Evolutionary conservation across 2,329 filamentous ascomycete species (phyloP), one percentile per base, ranked within the genome.

Genomic region (Alternaria angustiovoidea): DNA sequence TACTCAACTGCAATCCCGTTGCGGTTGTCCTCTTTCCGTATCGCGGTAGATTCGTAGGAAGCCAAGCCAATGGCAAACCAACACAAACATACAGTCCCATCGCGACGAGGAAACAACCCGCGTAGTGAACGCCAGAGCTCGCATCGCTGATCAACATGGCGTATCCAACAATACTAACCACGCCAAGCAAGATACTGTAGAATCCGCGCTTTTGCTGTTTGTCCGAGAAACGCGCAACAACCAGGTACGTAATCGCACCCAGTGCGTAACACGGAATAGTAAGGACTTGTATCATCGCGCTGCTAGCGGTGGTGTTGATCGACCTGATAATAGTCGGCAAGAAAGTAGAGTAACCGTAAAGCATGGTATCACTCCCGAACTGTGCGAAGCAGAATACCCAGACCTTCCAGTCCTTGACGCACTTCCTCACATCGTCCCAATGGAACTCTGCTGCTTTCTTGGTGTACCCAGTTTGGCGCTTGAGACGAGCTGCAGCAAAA

Each of bases 301-400:
- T 81, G 0, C 86, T 83, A 82, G 90, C 92, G 3, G 72, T 74
- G 1, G 80, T 79, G 3, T 90, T 89, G 52, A 94, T 85, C 4
- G 85, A 88, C 42, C 86, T 82, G 75, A 94, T 92, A 65, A 94
- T 94, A 5, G 90, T 93, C 0, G 91, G 91, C 44, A 94, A 79
- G 72, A 94, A 94, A 0, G 90, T 93, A 51, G 88, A 90, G 76
- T 88, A 93, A 5, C 91, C 90, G 70, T 94, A 94, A 0, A 94
- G 82, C 87, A 93, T 91, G 1, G 89, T 91, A 70, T 93, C 90
- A 16, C 85, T 84, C 5, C 90, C 89, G 71, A 93, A 93, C 74
- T 92, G 89, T 5, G 83, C 89, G 38, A 87, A 75, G 64, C 85
- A 89, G 73, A 93, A 93, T 1, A 84, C 79, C 83, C 88, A 92